These are phyloP conservation scores for Cubamyces lactineus DNA, from an alignment of 768 basidiomycete species.

Conservation along the genomic window DNA sequence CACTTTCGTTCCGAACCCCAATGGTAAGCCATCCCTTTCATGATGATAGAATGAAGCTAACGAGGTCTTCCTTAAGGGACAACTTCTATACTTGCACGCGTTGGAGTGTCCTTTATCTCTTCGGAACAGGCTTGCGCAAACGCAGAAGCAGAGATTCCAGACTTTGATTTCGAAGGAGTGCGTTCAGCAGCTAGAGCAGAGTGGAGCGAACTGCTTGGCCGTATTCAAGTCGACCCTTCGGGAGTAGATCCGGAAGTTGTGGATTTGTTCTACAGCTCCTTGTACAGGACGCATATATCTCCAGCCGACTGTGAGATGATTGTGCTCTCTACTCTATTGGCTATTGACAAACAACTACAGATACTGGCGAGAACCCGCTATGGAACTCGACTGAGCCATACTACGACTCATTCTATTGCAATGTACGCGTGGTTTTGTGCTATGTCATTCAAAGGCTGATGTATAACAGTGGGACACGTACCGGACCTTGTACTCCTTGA, in stretches of 20 bases:
- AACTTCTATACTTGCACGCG: constrained; percentile 57
- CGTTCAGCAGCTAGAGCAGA: constrained; percentile 44
- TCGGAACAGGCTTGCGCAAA: constrained; percentile 61
- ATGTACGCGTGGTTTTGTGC: no score
- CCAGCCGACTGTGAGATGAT: constrained; percentile 60
- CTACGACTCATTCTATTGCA: constrained; percentile 70
- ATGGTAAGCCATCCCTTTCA: constrained; percentile 5
- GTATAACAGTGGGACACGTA: constrained; percentile 63
- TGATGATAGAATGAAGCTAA: background rate
- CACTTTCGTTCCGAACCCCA: constrained; percentile 50
- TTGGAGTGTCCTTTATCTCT: constrained; percentile 67
- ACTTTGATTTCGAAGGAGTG: constrained; percentile 57
- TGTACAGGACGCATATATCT: constrained; percentile 64
- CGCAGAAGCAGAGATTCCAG: constrained; percentile 62
- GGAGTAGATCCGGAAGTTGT: constrained; percentile 52
- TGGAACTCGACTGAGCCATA: constrained; percentile 70
- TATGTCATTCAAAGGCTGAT: no score
- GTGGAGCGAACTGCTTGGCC: constrained; percentile 63
- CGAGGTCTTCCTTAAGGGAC: constrained; percentile 1
- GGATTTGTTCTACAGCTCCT: constrained; percentile 62
- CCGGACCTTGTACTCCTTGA: constrained; percentile 61
- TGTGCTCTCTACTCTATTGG: background rate
- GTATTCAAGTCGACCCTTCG: constrained; percentile 54
- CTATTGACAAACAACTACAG: constrained; percentile 34
- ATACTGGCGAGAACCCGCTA: constrained; percentile 64